phyloP scores from a whole-genome alignment of 2,329 filamentous ascomycete species.

The Trichoderma cornu-damae region DNA sequence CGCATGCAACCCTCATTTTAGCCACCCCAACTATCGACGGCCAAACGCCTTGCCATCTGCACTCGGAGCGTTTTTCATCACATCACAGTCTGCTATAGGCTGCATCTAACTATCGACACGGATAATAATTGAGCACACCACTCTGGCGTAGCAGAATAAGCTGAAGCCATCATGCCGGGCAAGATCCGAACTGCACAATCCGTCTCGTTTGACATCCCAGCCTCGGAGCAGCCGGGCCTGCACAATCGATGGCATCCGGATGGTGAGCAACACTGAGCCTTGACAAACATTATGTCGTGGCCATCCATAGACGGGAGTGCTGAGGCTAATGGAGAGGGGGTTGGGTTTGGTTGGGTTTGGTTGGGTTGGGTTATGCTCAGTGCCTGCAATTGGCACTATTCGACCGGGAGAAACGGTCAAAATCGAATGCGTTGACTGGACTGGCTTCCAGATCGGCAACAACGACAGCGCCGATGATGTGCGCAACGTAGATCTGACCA shows the following conservation, averaged over 20 bases:
- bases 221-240: slow-evolving; percentile 61
- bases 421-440: slow-evolving; percentile 88
- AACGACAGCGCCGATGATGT: slow-evolving; percentile 88
- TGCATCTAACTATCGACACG: background rate
- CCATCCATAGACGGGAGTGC: too few species aligned
- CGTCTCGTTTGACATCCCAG: slow-evolving; percentile 57
- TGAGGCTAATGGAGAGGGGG: background rate
- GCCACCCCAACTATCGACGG: background rate
- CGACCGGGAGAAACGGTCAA: slow-evolving; percentile 83
- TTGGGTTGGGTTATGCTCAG: slow-evolving; percentile 48
- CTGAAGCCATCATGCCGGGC: slow-evolving; percentile 29
- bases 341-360: too few species aligned
- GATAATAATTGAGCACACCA: background rate
- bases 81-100: background rate
- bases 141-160: background rate
- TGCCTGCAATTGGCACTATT: slow-evolving; percentile 68
- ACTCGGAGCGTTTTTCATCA: background rate
- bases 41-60: background rate
- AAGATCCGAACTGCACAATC: slow-evolving; percentile 58
- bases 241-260: slow-evolving; percentile 94
- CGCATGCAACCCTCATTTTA: background rate
- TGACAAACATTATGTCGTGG: background rate
- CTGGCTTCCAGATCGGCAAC: slow-evolving; percentile 78
- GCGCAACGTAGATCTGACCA: slow-evolving; percentile 75
- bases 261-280: slow-evolving; percentile 66